A percentile compares a stretch with the other conserved stretches of the same genome.
Evolutionary conservation across 306 rosid genomes (phyloP).

Genomic region (Glycine soja): DNA sequence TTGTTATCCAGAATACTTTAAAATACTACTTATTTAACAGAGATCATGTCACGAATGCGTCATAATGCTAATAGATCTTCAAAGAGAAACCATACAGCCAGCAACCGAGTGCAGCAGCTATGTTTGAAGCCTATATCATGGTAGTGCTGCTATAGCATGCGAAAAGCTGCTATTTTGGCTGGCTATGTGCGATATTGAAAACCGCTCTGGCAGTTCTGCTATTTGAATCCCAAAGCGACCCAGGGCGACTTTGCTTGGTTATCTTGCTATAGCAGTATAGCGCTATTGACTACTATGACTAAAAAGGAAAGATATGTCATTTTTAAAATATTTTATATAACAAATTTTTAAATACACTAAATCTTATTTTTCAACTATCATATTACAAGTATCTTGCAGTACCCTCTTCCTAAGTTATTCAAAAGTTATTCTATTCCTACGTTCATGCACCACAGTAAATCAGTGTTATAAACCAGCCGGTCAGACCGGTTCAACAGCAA

Average conservation of each 20-base stretch:
- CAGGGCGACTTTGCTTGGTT: not conserved
- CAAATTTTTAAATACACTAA: not conserved
- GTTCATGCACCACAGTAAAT: not conserved
- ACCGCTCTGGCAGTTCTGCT: not conserved
- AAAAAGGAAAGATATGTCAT: conserved; percentile 3
- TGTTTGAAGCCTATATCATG: not conserved
- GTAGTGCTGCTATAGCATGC: not conserved
- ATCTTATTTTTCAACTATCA: not conserved
- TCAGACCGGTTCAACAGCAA: no score
- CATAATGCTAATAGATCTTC: conserved; percentile 1
- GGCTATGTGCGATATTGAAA: not conserved
- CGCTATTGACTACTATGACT: not conserved
- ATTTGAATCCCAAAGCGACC: not conserved
- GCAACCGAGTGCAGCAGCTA: conserved; percentile 26
- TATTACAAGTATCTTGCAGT: not conserved
- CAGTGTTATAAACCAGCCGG: no score
- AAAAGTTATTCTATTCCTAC: not conserved
- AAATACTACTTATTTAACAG: conserved; percentile 38
- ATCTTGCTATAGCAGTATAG: no score
- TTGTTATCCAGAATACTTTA: not conserved
- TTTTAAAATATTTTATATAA: not conserved
- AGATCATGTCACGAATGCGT: conserved; percentile 15
- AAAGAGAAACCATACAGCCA: conserved; percentile 32
- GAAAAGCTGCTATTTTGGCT: not conserved
- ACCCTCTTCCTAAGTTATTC: not conserved